Evolutionary conservation across 345 rosid species (phyloP).

Genomic region (Eucalyptus pauciflora): DNA sequence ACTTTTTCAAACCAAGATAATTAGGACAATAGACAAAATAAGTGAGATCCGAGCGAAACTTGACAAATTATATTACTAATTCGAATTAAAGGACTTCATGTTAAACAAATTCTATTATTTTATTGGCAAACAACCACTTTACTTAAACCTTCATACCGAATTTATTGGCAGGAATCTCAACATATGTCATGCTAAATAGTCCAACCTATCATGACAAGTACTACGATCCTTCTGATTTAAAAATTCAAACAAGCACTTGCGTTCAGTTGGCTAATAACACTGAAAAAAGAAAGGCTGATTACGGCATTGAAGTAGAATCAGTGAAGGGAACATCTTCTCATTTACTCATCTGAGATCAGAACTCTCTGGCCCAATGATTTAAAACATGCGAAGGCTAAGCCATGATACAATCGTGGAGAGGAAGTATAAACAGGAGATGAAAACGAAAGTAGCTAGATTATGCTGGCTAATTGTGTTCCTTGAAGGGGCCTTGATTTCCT

Average conservation of each 20-base stretch:
- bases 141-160: too few relatives aligned
- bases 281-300: not conserved
- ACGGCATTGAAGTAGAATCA: not conserved
- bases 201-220: not conserved
- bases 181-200: not conserved
- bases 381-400: not conserved
- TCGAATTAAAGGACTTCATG: not conserved
- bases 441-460: not conserved
- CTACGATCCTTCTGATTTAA: not conserved
- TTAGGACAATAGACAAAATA: not conserved
- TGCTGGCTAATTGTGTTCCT: not conserved
- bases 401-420: not conserved
- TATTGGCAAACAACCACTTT: too few relatives aligned
- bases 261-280: not conserved
- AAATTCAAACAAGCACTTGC: not conserved
- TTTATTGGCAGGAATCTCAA: not conserved
- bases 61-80: not conserved
- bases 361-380: not conserved
- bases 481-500: too few relatives aligned
- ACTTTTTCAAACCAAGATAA: not conserved
- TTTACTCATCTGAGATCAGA: not conserved
- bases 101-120: too few relatives aligned
- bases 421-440: not conserved
- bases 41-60: not conserved
- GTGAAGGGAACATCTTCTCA: not conserved